These are phyloP conservation scores for Mycosphaerelloides madeirae DNA, from an alignment of 2,329 filamentous ascomycete species.

Conservation along the genomic window DNA sequence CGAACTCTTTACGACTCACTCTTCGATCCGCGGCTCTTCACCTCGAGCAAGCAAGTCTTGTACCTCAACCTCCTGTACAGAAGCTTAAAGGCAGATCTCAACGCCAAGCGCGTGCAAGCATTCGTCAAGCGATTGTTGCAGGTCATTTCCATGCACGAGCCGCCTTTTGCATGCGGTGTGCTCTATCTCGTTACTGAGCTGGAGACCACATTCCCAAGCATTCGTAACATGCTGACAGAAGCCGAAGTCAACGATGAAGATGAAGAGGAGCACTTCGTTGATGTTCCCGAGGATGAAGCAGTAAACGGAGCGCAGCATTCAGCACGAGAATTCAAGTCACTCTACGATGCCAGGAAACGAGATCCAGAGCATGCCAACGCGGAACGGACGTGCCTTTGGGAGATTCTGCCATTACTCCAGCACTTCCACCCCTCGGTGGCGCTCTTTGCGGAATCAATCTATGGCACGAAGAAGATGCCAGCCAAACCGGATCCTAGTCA, in stretches of 20 bases:
- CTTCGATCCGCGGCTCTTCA: slow-evolving; percentile 79
- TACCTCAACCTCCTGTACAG: slow-evolving; percentile 91
- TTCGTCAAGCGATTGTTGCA: slow-evolving; percentile 93
- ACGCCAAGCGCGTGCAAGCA: slow-evolving; percentile 85
- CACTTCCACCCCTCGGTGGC: slow-evolving; percentile 94
- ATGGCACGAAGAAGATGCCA: slow-evolving; percentile 65
- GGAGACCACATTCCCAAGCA: slow-evolving; percentile 70
- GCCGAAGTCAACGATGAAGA: slow-evolving; percentile 74
- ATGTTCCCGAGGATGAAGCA: slow-evolving; percentile 56
- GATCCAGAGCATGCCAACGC: slow-evolving; percentile 90
- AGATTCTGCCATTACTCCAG: slow-evolving; percentile 70
- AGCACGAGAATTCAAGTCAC: slow-evolving; percentile 27
- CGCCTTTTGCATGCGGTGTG: slow-evolving; percentile 88
- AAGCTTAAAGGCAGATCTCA: slow-evolving; percentile 83
- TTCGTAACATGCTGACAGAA: slow-evolving; percentile 72
- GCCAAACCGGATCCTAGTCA: slow-evolving; percentile 86
- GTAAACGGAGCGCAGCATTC: slow-evolving; percentile 27
- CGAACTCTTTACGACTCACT: slow-evolving; percentile 92
- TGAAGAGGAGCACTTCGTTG: slow-evolving; percentile 64
- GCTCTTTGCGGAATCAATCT: slow-evolving; percentile 69
- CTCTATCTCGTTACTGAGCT: slow-evolving; percentile 84
- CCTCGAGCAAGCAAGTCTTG: slow-evolving; percentile 89
- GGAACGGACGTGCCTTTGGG: slow-evolving; percentile 91
- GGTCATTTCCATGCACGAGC: slow-evolving; percentile 79
- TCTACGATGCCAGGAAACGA: slow-evolving; percentile 84